phyloP scores from a whole-genome alignment of 2,329 filamentous ascomycete species.

The Pseudogymnoascus sp. region DNA sequence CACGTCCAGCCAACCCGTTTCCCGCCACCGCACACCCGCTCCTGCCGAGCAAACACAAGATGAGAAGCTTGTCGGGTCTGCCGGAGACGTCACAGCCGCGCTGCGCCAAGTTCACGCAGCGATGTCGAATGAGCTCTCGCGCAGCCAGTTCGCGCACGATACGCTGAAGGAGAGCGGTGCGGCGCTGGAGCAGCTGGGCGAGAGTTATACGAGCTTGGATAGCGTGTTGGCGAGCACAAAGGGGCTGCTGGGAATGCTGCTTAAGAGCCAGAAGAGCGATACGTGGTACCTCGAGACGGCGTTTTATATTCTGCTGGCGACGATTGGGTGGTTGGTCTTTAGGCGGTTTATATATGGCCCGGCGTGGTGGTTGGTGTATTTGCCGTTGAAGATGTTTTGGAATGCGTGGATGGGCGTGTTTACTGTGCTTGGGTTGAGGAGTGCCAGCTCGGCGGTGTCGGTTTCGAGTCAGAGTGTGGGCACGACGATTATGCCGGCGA shows the following conservation, averaged over 20 bases:
- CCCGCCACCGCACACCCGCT: constrained; percentile 31
- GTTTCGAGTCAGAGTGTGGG: constrained; percentile 11
- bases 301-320: constrained; percentile 71
- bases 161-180: constrained; percentile 77
- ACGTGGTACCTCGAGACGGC: constrained; percentile 95
- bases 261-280: constrained; percentile 88
- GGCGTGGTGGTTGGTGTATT: constrained; percentile 78
- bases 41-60: constrained; percentile 41
- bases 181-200: constrained; percentile 70
- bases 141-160: constrained; percentile 83
- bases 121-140: constrained; percentile 74
- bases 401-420: constrained; percentile 49
- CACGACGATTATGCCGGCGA: neutral
- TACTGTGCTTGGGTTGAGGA: constrained; percentile 38
- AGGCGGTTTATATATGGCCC: constrained; percentile 81
- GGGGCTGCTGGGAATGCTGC: constrained; percentile 66
- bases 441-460: constrained; percentile 21
- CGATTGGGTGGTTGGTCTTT: constrained; percentile 79
- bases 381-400: constrained; percentile 65
- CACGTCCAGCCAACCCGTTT: constrained; percentile 23
- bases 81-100: constrained; percentile 74
- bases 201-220: constrained; percentile 74
- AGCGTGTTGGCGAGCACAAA: constrained; percentile 66
- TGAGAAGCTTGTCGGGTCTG: constrained; percentile 65
- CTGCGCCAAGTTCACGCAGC: constrained; percentile 79